These are phyloP conservation scores for Suillus discolor DNA, from an alignment of 768 basidiomycete genomes.

Conservation along the genomic window DNA sequence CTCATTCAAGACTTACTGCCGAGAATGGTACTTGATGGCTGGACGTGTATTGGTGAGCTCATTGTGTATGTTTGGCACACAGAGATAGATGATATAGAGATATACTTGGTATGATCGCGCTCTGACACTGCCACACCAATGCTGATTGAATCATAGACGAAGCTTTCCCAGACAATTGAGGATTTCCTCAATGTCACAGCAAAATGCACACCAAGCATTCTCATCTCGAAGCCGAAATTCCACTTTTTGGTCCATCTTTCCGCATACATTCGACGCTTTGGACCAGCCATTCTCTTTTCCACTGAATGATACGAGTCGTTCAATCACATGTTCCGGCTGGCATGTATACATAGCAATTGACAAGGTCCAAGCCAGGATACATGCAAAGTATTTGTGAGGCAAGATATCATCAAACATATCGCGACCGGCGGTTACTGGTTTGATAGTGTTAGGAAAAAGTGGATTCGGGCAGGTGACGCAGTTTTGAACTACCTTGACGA, in stretches of 20 bases:
- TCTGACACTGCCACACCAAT: background rate
- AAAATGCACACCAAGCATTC: constrained; percentile 27
- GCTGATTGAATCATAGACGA: constrained; percentile 7
- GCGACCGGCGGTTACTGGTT: constrained; percentile 17
- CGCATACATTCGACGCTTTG: constrained; percentile 29
- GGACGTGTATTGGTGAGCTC: constrained; percentile 27
- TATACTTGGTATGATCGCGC: constrained; percentile 29
- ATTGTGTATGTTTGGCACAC: constrained; percentile 44
- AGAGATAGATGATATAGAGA: constrained; percentile 37
- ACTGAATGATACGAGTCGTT: constrained; percentile 34
- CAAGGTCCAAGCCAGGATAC: constrained; percentile 19
- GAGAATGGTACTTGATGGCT: constrained; percentile 17
- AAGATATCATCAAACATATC: constrained; percentile 21
- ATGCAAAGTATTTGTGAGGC: constrained; percentile 14
- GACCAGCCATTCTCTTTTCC: constrained; percentile 30
- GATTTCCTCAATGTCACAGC: constrained; percentile 19
- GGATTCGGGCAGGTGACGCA: constrained; percentile 7
- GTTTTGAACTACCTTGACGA: constrained; percentile 4
- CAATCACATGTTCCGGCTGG: constrained; percentile 24
- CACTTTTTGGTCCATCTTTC: constrained; percentile 35
- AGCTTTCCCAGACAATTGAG: constrained; percentile 22
- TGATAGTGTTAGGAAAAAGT: constrained; percentile 1
- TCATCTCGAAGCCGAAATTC: constrained; percentile 32
- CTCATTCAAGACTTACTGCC: constrained; percentile 35
- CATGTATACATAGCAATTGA: constrained; percentile 22